These are phyloP conservation scores for Dioszegia aurantiaca DNA, from an alignment of 768 basidiomycete species.

Conservation along the genomic window DNA sequence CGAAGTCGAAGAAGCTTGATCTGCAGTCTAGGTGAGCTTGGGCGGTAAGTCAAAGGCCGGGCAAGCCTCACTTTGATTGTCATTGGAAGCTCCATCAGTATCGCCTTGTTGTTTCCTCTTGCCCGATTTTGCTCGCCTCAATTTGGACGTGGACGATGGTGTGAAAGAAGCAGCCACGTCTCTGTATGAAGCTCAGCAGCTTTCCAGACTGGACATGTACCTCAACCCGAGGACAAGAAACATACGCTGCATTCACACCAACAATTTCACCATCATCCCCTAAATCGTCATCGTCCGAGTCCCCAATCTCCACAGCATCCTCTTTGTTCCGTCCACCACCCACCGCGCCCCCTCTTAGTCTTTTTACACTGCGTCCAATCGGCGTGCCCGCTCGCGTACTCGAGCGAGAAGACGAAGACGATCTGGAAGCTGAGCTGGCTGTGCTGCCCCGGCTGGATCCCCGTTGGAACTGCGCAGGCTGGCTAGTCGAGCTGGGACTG, in stretches of 20 bases:
- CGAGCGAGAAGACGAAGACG: neutral
- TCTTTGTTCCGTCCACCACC: conserved; percentile 12
- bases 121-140: neutral
- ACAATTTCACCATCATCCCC: neutral
- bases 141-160: too few species aligned
- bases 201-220: neutral
- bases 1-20: neutral
- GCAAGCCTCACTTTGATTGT: neutral
- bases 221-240: neutral
- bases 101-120: neutral
- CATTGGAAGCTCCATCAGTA: neutral
- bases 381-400: neutral
- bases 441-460: neutral
- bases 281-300: neutral
- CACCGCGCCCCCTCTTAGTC: conserved; percentile 9
- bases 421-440: neutral
- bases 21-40: neutral
- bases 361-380: neutral
- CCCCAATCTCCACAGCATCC: conserved; percentile 9
- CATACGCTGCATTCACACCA: neutral
- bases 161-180: neutral
- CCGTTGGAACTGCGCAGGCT: too few species aligned
- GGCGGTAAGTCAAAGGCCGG: too few species aligned
- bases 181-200: neutral
- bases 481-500: neutral